phyloP scores from a whole-genome alignment of 805 yeast genomes.

The Cyberlindnera meyerae region DNA sequence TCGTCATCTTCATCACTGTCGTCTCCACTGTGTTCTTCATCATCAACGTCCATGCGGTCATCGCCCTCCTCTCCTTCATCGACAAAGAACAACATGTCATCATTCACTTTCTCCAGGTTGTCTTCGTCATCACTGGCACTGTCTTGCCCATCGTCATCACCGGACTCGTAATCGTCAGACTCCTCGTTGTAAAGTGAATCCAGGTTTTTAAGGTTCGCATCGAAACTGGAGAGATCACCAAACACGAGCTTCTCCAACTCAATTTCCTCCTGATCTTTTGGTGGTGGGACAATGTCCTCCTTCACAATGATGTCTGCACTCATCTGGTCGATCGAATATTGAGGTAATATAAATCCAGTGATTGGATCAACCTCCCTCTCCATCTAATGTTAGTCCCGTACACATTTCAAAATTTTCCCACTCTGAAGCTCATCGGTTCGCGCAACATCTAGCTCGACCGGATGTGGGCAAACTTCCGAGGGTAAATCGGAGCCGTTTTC shows the following conservation, averaged over 20 bases:
- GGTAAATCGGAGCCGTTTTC: slow-evolving; percentile 8
- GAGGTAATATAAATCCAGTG: neutral
- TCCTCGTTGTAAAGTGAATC: slow-evolving; percentile 44
- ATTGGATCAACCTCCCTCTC: neutral
- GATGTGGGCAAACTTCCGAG: slow-evolving; percentile 2
- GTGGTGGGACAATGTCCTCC: slow-evolving; percentile 36
- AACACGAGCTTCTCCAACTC: slow-evolving; percentile 78
- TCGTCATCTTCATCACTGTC: slow-evolving; percentile 31
- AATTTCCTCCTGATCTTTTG: slow-evolving; percentile 81
- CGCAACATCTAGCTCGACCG: slow-evolving; percentile 3
- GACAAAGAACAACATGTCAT: slow-evolving; percentile 49
- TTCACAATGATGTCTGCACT: slow-evolving; percentile 3
- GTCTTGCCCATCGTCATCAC: slow-evolving; percentile 27
- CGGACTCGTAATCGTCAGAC: slow-evolving; percentile 39
- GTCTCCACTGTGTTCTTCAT: slow-evolving; percentile 28
- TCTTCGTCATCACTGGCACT: slow-evolving; percentile 27
- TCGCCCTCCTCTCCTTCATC: slow-evolving; percentile 39
- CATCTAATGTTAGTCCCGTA: neutral
- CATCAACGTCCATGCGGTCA: slow-evolving; percentile 18
- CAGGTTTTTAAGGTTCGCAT: slow-evolving; percentile 52
- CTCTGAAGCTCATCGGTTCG: slow-evolving; percentile 13
- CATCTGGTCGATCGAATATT: too few relatives aligned
- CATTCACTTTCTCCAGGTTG: slow-evolving; percentile 33
- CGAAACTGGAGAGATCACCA: slow-evolving; percentile 80
- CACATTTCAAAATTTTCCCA: slow-evolving; percentile 8